A percentile compares a stretch with the other conserved stretches of the same genome.
Evolutionary conservation across 1,284 basidiomycete genomes (phyloP).

Genomic region (Meira miltonrushii): DNA sequence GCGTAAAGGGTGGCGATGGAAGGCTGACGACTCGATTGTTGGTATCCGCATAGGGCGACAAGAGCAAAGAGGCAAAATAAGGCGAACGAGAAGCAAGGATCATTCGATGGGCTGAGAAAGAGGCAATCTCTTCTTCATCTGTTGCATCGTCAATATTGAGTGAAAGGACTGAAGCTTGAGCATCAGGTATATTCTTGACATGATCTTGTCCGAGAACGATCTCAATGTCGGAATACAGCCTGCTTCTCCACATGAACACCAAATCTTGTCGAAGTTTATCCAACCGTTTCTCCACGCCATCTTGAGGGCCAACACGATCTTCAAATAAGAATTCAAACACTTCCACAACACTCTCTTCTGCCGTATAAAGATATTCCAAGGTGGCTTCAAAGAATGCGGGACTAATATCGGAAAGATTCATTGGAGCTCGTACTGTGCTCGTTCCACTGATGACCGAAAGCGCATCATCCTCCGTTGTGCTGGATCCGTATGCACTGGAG

Average conservation of each 20-base stretch:
- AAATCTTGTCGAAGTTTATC: constrained; percentile 66
- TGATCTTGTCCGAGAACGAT: constrained; percentile 30
- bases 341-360: constrained; percentile 35
- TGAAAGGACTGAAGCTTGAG: constrained; percentile 30
- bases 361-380: constrained; percentile 43
- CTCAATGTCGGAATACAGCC: constrained; percentile 41
- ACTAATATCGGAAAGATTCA: constrained; percentile 29
- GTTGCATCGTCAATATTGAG: constrained; percentile 20
- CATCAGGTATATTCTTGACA: constrained; percentile 25
- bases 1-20: constrained; percentile 76
- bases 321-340: constrained; percentile 42
- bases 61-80: constrained; percentile 74
- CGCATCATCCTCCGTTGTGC: constrained; percentile 19
- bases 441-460: constrained; percentile 20
- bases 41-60: constrained; percentile 60
- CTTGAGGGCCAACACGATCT: constrained; percentile 33
- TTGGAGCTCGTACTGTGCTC: constrained; percentile 30
- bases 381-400: constrained; percentile 37
- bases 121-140: constrained; percentile 21
- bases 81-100: constrained; percentile 81
- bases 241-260: constrained; percentile 48
- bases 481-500: not conserved
- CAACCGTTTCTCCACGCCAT: constrained; percentile 66
- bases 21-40: constrained; percentile 23
- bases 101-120: constrained; percentile 84